Base-by-base conservation (phyloP, 345 rosid species). In the Ceriops decandra region DNA sequence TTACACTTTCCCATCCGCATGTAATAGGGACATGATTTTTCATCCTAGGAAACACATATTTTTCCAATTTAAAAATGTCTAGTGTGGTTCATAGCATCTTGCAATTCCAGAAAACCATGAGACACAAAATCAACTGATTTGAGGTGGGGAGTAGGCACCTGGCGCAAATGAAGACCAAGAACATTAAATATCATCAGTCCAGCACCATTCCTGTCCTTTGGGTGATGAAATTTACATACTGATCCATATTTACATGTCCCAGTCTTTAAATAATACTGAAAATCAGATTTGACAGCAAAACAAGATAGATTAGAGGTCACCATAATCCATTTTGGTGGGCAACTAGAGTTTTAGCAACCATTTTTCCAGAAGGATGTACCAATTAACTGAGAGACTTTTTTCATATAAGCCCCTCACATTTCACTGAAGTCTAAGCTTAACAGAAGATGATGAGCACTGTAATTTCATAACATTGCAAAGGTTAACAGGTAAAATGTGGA, bases 121-220 rank as follows among this genome's bases (percentile, higher is more conserved):
- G 17, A 52, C 38, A 21, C 5, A 36, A 54, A 61, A 24, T 2
- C 26, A 59, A 51, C 17, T 20, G 26, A 67, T 22, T 19, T 24
- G 57, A 1, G 2, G 10, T 22, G 6, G 15, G 59, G 60, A 74
- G 28, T 17, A 62, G 58, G 72, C 70, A 90, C 96, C 85, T 85
- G 88, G 16, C 96, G 85, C 88, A 90, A 86, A 46, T 93, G 96
- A 62, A 82, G 83, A 68, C 96, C 96, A 5, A 88, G 71, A 77
- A 63, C 52, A 72, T 90, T 90, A 67, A 86, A 90, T 66, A 77
- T 77, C 69, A 86, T 85, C 4, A 89, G 92, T 75, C 88, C 96
- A 65, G 92, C 96, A 70, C 96, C 96, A 67, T 90, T 87, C 79
- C 92, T 84, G 75, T 90, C 93, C 72, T 86, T 90, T 64, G 96